Evolutionary conservation across 2,329 filamentous ascomycete species (phyloP).

Genomic region (Calonectria pauciramosa): DNA sequence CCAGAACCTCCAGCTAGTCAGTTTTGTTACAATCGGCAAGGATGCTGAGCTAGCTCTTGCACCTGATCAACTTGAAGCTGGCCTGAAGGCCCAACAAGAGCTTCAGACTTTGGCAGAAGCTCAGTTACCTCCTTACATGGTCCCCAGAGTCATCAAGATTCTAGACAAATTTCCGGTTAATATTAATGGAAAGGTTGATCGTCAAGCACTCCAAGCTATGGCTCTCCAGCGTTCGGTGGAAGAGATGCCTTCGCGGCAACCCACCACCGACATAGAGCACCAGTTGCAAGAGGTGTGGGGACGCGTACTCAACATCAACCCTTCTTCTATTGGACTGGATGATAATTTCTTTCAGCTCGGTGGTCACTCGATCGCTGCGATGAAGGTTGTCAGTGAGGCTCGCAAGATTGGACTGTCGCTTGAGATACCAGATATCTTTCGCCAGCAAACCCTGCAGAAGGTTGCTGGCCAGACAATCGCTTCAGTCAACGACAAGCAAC

Average conservation of each 20-base stretch:
- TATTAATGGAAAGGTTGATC: slow-evolving; percentile 32
- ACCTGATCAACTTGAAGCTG: background rate
- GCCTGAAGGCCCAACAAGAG: background rate
- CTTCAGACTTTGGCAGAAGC: slow-evolving; percentile 1
- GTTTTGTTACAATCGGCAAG: background rate
- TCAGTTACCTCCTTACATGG: slow-evolving; percentile 37
- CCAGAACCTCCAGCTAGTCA: background rate
- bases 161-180: slow-evolving; percentile 31
- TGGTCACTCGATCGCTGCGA: slow-evolving; percentile 64
- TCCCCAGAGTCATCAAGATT: slow-evolving; percentile 30
- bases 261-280: slow-evolving; percentile 26
- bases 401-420: slow-evolving; percentile 24
- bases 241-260: background rate
- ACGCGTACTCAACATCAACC: slow-evolving; percentile 50
- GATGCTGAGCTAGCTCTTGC: background rate
- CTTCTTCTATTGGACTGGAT: slow-evolving; percentile 53
- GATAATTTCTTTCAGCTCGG: slow-evolving; percentile 65
- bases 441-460: background rate
- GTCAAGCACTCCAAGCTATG: slow-evolving; percentile 23
- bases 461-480: background rate
- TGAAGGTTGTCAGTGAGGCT: slow-evolving; percentile 55
- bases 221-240: slow-evolving; percentile 48
- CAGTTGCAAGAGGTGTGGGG: slow-evolving; percentile 54
- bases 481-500: background rate
- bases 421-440: slow-evolving; percentile 30